Evolutionary conservation across 176 grass and related monocot species (phyloP), one percentile per base, ranked within the genome.

Genomic region (Musa schizocarpa): DNA sequence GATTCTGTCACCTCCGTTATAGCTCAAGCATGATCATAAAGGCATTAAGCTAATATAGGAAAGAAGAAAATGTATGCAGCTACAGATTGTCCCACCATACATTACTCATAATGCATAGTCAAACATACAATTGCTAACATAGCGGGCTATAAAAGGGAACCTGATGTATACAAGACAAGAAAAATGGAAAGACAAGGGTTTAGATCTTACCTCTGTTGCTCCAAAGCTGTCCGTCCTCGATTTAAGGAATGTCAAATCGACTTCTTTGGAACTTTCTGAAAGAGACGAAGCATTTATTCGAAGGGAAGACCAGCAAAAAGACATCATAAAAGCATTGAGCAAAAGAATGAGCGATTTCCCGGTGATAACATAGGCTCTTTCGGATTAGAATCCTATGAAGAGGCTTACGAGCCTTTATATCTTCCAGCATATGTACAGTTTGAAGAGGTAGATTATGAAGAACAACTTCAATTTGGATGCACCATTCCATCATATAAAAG

Each of bases 401-500:
- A 14, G 43, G 2, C 11, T 11, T n/a, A 51, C 43, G 3, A 11
- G 48, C 48, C 48, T 70, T 50, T 70, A 70, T 70, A 11, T 48
- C 43, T 50, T 51, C 43, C 68, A 10, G 61, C 43, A 65, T 77
- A 66, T 77, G 25, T 77, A 77, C 62, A 77, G 24, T n/a, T 77
- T 63, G 75, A 14, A 77, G 19, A n/a, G 52, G 59, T 5, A 52
- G 49, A 27, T 62, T 34, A 43, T n/a, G 75, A 26, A 65, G 34
- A 34, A 75, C 11, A 34, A 74, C 11, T 26, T 26, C 26, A 65
- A 65, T 65, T 65, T 65, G 24, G 63, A 1, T 26, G 23, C 9
- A 43, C 34, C 34, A 0, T 43, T 43, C 34, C 34, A 43, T 43
- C 34, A 43, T 43, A 43, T 43, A 43, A 43, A 43, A 43, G 34